These are phyloP conservation scores for Trametes maxima DNA, from an alignment of 768 basidiomycete species.

Conservation along the genomic window DNA sequence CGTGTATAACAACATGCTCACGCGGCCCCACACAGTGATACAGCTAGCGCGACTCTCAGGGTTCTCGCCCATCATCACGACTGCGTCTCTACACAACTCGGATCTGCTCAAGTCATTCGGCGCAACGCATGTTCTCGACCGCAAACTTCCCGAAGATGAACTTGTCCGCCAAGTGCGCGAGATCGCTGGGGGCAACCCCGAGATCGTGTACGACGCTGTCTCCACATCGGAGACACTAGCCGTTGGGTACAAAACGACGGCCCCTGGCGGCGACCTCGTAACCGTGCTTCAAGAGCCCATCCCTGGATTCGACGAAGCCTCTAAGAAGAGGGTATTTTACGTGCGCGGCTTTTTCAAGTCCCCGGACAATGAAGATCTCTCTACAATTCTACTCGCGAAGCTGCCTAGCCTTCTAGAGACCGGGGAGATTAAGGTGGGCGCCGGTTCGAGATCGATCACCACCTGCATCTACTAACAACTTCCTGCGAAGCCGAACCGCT, in stretches of 20 bases:
- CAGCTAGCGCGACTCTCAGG: conserved; percentile 34
- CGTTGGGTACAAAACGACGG: conserved; percentile 23
- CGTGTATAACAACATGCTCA: background rate
- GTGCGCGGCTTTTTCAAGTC: conserved; percentile 5
- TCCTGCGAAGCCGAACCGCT: conserved; percentile 27
- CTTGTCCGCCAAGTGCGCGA: conserved; percentile 12
- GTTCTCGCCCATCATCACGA: conserved; percentile 35
- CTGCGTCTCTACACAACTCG: conserved; percentile 31
- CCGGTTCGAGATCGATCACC: background rate
- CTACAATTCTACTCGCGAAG: conserved; percentile 14
- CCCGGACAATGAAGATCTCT: conserved; percentile 2
- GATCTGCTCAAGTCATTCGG: conserved; percentile 27
- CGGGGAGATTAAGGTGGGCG: conserved; percentile 20
- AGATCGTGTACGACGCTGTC: conserved; percentile 30
- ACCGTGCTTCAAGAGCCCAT: conserved; percentile 8
- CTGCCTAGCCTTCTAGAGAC: conserved; percentile 18
- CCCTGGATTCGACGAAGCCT: background rate
- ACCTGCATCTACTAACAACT: background rate
- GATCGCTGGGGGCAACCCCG: conserved; percentile 26
- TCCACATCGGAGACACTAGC: conserved; percentile 25
- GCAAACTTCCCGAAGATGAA: conserved; percentile 20
- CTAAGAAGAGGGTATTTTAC: conserved; percentile 8
- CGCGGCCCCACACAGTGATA: conserved; percentile 24
- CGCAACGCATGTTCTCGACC: conserved; percentile 34
- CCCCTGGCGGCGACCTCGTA: conserved; percentile 28